Evolutionary conservation across 2,329 filamentous ascomycete species (phyloP).

Genomic region (Colletotrichum aenigma): DNA sequence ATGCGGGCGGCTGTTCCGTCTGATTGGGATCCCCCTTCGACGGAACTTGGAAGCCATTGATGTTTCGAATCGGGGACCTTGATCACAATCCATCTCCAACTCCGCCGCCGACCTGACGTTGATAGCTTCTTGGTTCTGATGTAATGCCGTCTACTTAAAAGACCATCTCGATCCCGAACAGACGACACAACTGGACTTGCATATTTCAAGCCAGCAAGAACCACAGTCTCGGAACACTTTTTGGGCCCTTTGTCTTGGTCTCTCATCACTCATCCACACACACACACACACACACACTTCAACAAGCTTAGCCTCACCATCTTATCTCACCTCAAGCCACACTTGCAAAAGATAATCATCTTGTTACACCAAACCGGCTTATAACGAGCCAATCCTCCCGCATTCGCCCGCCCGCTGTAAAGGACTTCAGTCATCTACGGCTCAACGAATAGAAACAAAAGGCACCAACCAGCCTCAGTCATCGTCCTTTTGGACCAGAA

Average conservation of each 20-base stretch:
- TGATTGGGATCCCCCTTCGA: not conserved
- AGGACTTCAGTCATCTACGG: not conserved
- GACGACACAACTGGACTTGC: not conserved
- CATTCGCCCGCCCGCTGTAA: not conserved
- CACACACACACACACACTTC: not conserved
- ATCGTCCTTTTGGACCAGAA: not conserved
- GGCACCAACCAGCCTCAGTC: not conserved
- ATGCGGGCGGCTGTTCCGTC: not conserved
- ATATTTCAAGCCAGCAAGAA: not conserved
- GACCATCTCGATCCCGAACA: not conserved
- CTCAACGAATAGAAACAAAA: not conserved
- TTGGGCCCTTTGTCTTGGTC: not conserved
- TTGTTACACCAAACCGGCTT: not conserved
- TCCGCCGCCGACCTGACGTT: slow-evolving; percentile 10
- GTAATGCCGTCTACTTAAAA: not conserved
- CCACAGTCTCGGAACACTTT: not conserved
- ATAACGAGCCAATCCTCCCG: not conserved
- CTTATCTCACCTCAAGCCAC: not conserved
- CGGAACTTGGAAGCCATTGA: not conserved
- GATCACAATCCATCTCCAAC: not conserved
- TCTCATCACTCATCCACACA: not conserved
- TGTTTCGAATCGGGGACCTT: slow-evolving; percentile 15
- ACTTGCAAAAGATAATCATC: not conserved
- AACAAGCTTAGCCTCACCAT: not conserved
- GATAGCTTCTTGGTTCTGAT: not conserved